These are phyloP conservation scores for Aspergillus incahuasiensis DNA, from an alignment of 495 filamentous ascomycete species.

Conservation along the genomic window DNA sequence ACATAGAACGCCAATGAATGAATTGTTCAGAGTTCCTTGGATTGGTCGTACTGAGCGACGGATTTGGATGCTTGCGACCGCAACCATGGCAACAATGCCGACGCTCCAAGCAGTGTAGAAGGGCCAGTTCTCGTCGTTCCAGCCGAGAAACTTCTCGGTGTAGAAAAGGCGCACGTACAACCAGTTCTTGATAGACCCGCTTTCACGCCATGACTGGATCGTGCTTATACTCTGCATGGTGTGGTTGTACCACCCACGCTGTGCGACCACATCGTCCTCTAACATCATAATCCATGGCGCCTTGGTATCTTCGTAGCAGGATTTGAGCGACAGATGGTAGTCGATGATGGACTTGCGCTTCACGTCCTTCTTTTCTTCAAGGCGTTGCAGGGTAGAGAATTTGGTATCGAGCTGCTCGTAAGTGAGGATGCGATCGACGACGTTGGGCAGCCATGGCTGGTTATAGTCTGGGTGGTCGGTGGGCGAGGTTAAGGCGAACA, in stretches of 20 bases:
- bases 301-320: constrained; percentile 37
- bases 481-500: constrained; percentile 49
- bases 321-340: constrained; percentile 43
- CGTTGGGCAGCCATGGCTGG: constrained; percentile 43
- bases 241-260: constrained; percentile 48
- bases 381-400: constrained; percentile 13
- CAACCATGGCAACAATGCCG: constrained; percentile 16
- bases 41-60: constrained; percentile 15
- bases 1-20: constrained; percentile 21
- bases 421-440: constrained; percentile 27
- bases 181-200: constrained; percentile 24
- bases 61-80: constrained; percentile 13
- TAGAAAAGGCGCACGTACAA: constrained; percentile 58
- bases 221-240: constrained; percentile 34
- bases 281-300: constrained; percentile 47
- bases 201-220: constrained; percentile 26
- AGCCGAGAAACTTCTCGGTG: constrained; percentile 51
- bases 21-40: constrained; percentile 23
- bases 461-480: constrained; percentile 44
- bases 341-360: constrained; percentile 46
- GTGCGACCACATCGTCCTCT: constrained; percentile 52
- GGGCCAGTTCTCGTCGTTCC: constrained; percentile 50
- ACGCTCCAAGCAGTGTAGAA: constrained; percentile 36
- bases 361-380: constrained; percentile 27
- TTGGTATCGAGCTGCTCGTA: constrained; percentile 17